A percentile compares a stretch with the other conserved stretches of the same genome.
These are phyloP conservation scores for Flaveria linearis DNA, from an alignment of 129 eudicot species.

Conservation along the genomic window DNA sequence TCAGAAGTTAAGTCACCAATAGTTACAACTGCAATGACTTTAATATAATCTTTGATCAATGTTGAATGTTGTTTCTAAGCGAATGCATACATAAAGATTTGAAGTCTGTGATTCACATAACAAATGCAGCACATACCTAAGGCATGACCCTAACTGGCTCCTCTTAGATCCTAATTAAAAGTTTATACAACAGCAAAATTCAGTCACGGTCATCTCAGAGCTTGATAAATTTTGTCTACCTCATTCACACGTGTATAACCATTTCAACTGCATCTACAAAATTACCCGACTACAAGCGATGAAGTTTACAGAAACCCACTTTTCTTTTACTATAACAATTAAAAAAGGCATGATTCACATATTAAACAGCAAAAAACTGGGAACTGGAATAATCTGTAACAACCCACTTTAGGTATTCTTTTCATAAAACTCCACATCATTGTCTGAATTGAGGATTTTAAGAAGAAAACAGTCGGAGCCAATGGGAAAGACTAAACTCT, in stretches of 20 bases:
- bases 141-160: constrained; percentile 8
- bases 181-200: background rate
- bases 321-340: constrained; percentile 2
- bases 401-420: background rate
- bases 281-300: background rate
- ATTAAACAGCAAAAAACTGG: background rate
- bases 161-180: background rate
- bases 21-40: constrained; percentile 23
- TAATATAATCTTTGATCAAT: constrained; percentile 12
- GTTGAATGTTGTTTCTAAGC: constrained; percentile 19
- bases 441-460: background rate
- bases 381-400: background rate
- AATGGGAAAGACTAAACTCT: background rate
- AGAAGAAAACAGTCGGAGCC: background rate
- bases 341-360: background rate
- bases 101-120: constrained; percentile 17
- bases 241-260: background rate
- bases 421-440: background rate
- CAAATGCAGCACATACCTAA: constrained; percentile 15
- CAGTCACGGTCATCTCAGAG: background rate
- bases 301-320: background rate
- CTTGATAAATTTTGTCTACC: background rate
- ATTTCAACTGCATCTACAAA: constrained; percentile 1
- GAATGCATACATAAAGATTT: background rate
- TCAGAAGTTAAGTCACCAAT: constrained; percentile 13